Percentiles rank a stretch among this genome's conserved stretches.
Evolutionary conservation across 176 grass and related monocot species (phyloP).

Genomic region (Miscanthus lutarioriparius): DNA sequence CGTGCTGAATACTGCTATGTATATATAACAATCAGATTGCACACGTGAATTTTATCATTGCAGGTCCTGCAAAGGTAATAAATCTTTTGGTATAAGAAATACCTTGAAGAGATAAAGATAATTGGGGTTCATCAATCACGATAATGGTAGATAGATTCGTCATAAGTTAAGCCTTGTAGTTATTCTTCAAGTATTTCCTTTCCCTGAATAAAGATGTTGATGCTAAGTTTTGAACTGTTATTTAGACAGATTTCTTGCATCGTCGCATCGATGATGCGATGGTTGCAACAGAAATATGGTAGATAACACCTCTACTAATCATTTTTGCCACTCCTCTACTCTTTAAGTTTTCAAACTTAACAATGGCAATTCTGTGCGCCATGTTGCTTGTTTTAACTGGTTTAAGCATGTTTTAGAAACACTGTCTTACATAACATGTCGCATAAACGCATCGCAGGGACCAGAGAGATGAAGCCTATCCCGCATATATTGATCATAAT

Average conservation of each 20-base stretch:
- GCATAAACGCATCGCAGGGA: background rate
- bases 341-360: background rate
- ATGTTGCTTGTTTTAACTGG: background rate
- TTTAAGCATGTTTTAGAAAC: background rate
- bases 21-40: no score
- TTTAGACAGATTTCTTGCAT: background rate
- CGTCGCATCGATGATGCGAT: background rate
- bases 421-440: background rate
- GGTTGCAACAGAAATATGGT: background rate
- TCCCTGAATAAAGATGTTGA: background rate
- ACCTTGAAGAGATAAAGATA: background rate
- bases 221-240: background rate
- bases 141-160: no score
- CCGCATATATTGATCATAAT: background rate
- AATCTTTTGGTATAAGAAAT: background rate
- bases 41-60: no score
- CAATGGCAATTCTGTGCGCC: background rate
- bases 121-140: background rate
- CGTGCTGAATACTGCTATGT: no score
- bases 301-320: background rate
- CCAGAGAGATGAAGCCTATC: background rate
- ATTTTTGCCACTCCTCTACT: background rate
- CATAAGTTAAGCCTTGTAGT: background rate
- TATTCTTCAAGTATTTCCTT: background rate
- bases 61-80: no score